Evolutionary conservation across 1,139 yeast species (phyloP), one percentile per base, ranked within the genome.

Genomic region (Fermentozyma sake): DNA sequence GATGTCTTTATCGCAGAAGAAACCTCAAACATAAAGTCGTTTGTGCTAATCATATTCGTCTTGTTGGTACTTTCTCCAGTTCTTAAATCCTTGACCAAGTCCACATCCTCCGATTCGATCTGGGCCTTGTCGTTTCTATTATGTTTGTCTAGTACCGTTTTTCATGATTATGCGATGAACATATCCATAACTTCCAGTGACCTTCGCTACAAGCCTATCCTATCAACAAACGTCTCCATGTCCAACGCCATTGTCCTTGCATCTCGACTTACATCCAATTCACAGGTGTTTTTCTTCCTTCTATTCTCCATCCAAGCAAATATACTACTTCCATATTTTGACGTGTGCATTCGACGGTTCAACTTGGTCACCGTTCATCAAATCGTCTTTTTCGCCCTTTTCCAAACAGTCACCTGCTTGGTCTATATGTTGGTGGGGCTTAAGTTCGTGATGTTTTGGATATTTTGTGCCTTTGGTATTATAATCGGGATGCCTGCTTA

Each of bases 41-140:
- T 86, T 3, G 38, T 76, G 8, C 58, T 91, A 16, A 78, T 87
- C 14, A 68, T 80, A 2, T 72, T 89, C 37, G 72, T 84, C 4
- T 59, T 89, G 25, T 61, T 87, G 24, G 78, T 93, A 0, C 59
- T 89, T 23, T 84, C 96, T 0, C 98, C 98, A 0, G 91, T 91
- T 3, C 66, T 91, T 31, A 83, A 85, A 42, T 87, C 96, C 0
- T 66, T 93, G 27, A 87, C 96, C 0, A 74, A 77, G 41, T 83
- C 96, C 1, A 86, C 96, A 0, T 76, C 96, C 0, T 82, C 94
- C 1, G 97, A 91, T 55, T 86, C 96, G 11, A 86, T 93, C 37
- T 91, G 98, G 97, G 87, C 95, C 0, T 57, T 91, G 6, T 76
- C 95, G 4, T 76, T 82, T 29, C 79, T 95, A 75, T 62, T 91